Evolutionary conservation across 345 rosid genomes (phyloP).

Genomic region (Sisymbrium irio): DNA sequence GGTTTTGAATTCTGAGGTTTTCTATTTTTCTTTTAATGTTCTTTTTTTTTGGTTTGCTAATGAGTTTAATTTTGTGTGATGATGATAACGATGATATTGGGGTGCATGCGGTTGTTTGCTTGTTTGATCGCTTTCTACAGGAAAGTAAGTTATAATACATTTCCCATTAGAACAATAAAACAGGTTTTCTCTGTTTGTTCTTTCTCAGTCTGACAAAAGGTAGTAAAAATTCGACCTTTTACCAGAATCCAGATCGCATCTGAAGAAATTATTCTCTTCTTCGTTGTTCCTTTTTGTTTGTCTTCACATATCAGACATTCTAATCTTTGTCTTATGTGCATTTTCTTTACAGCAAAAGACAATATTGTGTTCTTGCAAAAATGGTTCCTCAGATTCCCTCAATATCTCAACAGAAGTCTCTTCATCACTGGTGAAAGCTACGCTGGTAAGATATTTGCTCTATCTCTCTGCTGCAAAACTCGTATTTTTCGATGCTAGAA

Average conservation of each 20-base stretch:
- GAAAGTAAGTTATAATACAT: neutral
- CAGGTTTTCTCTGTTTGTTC: conserved; percentile 25
- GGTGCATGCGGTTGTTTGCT: conserved; percentile 13
- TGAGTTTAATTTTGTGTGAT: neutral
- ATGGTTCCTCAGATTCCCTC: conserved; percentile 87
- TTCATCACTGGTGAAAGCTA: conserved; percentile 95
- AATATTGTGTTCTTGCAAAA: conserved; percentile 82
- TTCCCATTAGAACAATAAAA: neutral
- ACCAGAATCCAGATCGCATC: conserved; percentile 29
- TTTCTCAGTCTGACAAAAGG: conserved; percentile 35
- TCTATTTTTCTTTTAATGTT: too few species aligned
- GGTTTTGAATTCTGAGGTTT: neutral
- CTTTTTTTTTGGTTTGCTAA: neutral
- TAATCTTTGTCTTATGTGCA: conserved; percentile 25
- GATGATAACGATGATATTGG: conserved; percentile 22
- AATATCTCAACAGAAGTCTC: conserved; percentile 82
- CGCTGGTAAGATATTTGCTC: conserved; percentile 58
- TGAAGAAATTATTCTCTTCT: conserved; percentile 35
- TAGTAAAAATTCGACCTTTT: conserved; percentile 22
- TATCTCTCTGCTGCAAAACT: neutral
- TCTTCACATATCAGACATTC: conserved; percentile 20
- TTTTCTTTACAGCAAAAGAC: conserved; percentile 71
- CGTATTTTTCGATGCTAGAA: neutral
- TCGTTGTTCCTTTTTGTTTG: conserved; percentile 25
- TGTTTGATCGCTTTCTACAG: conserved; percentile 24